Base-by-base conservation (phyloP, 23 red algal genomes). In the Gracilaria vermiculophylla region DNA sequence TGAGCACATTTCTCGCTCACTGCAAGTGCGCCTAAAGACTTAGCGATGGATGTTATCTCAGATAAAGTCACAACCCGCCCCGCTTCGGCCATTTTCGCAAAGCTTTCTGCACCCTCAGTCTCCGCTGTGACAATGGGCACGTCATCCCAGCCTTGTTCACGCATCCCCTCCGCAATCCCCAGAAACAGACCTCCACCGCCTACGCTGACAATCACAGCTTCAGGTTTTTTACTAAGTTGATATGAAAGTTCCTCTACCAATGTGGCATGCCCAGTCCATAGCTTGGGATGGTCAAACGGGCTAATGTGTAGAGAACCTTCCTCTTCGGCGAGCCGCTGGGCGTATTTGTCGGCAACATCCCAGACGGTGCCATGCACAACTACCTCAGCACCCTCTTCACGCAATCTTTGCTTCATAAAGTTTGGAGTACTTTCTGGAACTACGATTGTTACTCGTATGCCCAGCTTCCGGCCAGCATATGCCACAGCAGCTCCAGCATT, bases 111-210 rank as follows among this genome's bases (percentile, higher is more conserved):
- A 34, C 95, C 95, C 2, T 76, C 62, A 9, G 90, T 94, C 55
- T 93, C 95, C 55, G 89, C 95, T 12, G 91, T 81, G 11, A 97
- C 82, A 8, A 92, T 77, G 14, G 58, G 34, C 21, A 93, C 91
- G 37, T 93, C 75, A 28, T 62, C 57, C 90, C 95, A 93, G 20
- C 78, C 95, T 27, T 69, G 77, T 28, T 70, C 35, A 8, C 76
- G 61, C 62, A 89, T 77, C 11, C 95, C 95, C 35, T 85, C 82
- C 5, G 72, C 85, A 51, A 93, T 66, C 10, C 94, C 91, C 1
- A 97, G 82, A 47, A 97, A 88, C 37, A 97, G 90, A 39, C 95
- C 95, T 15, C 95, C 94, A 11, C 95, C 95, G 21, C 95, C 95
- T 2, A 97, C 95, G 31, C 82, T 89, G 14, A 93, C 83, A 4